Base-by-base conservation (phyloP, 176 grass and related monocot genomes). In the Phoenix roebelenii region DNA sequence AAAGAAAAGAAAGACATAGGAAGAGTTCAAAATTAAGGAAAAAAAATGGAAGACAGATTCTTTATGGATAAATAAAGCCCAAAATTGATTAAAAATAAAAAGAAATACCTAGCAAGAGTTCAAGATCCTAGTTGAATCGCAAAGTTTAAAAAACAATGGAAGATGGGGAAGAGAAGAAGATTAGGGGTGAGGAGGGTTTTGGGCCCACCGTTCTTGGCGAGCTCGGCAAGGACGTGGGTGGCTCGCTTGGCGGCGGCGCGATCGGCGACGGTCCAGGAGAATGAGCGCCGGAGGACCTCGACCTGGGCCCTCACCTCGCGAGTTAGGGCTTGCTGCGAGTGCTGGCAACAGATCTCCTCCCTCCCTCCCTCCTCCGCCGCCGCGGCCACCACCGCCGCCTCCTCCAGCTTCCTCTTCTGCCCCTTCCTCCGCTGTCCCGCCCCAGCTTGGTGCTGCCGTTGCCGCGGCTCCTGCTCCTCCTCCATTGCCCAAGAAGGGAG, bases 291-390 rank as follows among this genome's bases (percentile, higher is more conserved):
- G 60, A 98, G 94, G 59, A 80, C 82, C 50, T 98, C 94, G 18
- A 98, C 85, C 76, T 93, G 85, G 49, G 84, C 53, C 24, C 76
- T 77, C 68, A 98, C 94, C 70, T 98, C 88, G 19, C 79, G 76
- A 52, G 70, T 59, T 26, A 98, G 55, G 62, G 73, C 30, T 22
- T 73, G 76, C 23, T 83, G 88, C 25, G 93, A 92, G 55, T 76
- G 88, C 25, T 61, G 76, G 63, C 73, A 76, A 63, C 76, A 82
- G 84, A 92, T 98, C 78, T 92, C 82, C 10, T 77, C 48, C 22
- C 63, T 53, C 7, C 61, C 73, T 52, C 28, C 68, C 58, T 72
- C 67, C 39, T 64, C 53, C 23, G 71, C 67, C 19, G 74, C 74
- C 24, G 69, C 70, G 10, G 56, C 57, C 14, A 50, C 67, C 44